Evolutionary conservation across 2,329 filamentous ascomycete species (phyloP).

Genomic region (Fusarium tuaranense): DNA sequence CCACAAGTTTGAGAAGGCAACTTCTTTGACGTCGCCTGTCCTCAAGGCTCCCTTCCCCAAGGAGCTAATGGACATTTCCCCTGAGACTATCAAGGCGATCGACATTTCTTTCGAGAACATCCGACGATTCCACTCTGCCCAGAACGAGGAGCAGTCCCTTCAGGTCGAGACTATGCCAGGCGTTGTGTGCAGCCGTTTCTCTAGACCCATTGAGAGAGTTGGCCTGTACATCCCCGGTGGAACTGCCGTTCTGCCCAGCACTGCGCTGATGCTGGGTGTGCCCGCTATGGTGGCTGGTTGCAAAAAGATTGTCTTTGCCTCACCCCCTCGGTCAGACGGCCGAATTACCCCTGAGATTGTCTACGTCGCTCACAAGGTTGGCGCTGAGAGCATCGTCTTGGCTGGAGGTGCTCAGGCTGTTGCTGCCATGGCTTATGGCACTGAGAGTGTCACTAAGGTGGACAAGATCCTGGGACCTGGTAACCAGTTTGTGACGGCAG

Average conservation of each 20-base stretch:
- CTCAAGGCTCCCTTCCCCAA: constrained; percentile 89
- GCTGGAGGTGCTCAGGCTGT: constrained; percentile 96
- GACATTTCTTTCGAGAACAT: constrained; percentile 96
- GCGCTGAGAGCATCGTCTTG: constrained; percentile 94
- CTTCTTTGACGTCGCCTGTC: constrained; percentile 88
- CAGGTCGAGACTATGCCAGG: constrained; percentile 98
- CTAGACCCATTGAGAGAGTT: constrained; percentile 92
- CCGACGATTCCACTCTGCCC: constrained; percentile 90
- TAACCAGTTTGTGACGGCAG: constrained; percentile 98
- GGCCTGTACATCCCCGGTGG: constrained; percentile 96
- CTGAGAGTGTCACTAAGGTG: constrained; percentile 92
- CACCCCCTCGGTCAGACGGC: constrained; percentile 89
- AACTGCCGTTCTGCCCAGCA: constrained; percentile 96
- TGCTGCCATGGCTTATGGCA: constrained; percentile 97
- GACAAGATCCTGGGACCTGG: constrained; percentile 98
- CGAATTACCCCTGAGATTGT: constrained; percentile 96
- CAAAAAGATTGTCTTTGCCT: constrained; percentile 93
- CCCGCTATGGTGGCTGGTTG: constrained; percentile 98
- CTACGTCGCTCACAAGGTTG: constrained; percentile 96
- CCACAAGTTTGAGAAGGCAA: constrained; percentile 98
- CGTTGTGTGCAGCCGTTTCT: constrained; percentile 93
- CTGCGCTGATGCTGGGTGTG: constrained; percentile 97
- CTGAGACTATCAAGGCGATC: constrained; percentile 91
- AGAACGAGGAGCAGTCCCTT: constrained; percentile 85
- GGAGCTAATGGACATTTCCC: constrained; percentile 84